Evolutionary conservation across 176 grass and related monocot species (phyloP).

Genomic region (Oryza rufipogon): DNA sequence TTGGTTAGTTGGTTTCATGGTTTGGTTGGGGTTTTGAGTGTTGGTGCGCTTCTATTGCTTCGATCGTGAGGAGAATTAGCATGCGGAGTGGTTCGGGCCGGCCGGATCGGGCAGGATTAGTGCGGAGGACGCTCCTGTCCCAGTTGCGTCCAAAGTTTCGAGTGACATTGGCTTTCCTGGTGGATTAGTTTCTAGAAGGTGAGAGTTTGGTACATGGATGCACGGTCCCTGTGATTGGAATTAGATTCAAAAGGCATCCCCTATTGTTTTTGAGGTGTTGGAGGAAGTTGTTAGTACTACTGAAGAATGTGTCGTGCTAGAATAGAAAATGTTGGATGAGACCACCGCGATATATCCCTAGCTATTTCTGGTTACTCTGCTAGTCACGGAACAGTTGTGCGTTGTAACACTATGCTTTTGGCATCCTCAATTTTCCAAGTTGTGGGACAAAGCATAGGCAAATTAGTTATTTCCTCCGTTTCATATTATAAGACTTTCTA

Average conservation of each 20-base stretch:
- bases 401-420: constrained; percentile 2
- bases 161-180: not conserved
- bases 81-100: not conserved
- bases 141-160: not conserved
- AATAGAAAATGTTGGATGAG: not conserved
- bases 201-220: constrained; percentile 23
- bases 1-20: too few species aligned
- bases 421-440: not conserved
- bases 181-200: constrained; percentile 30
- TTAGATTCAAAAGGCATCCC: constrained; percentile 7
- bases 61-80: not conserved
- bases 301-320: not conserved
- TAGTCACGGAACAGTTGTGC: constrained; percentile 7
- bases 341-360: not conserved
- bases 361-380: not conserved
- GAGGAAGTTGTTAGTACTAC: not conserved
- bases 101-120: constrained; percentile 31
- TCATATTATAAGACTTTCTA: too few species aligned
- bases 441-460: not conserved
- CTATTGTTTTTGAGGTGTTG: not conserved
- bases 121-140: not conserved
- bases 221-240: not conserved
- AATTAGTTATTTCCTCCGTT: not conserved
- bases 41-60: not conserved
- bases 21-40: constrained; percentile 1